Evolutionary conservation across 1,139 yeast species (phyloP).

Genomic region (Yamadazyma sp.): DNA sequence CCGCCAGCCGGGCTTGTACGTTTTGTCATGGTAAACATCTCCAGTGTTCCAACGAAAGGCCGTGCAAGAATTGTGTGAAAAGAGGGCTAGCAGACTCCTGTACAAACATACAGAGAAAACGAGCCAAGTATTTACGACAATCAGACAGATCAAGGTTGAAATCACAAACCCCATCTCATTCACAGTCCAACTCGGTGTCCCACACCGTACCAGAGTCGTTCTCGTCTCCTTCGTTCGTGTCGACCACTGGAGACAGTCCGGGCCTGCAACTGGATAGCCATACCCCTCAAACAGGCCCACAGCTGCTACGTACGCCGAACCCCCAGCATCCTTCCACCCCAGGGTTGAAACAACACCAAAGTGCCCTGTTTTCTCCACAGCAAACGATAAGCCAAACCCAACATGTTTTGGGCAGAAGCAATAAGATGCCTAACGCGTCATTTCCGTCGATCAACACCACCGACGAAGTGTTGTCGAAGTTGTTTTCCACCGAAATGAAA

Average conservation of each 20-base stretch:
- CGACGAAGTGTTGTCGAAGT: slow-evolving; percentile 32
- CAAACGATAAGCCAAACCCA: not conserved
- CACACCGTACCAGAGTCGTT: not conserved
- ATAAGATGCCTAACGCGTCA: not conserved
- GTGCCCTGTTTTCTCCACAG: not conserved
- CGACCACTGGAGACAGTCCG: not conserved
- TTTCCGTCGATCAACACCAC: slow-evolving; percentile 28
- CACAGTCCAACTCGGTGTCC: not conserved
- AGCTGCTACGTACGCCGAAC: too few species aligned
- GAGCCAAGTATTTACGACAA: slow-evolving; percentile 42
- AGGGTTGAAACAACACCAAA: not conserved
- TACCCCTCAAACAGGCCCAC: not conserved
- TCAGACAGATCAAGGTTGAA: not conserved
- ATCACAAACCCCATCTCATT: not conserved
- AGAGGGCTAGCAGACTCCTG: slow-evolving; percentile 57
- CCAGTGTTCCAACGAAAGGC: slow-evolving; percentile 61
- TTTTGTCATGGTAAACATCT: slow-evolving; percentile 73
- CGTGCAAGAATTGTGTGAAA: slow-evolving; percentile 69
- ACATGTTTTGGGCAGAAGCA: not conserved
- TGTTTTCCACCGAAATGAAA: slow-evolving; percentile 17
- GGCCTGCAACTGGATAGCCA: not conserved
- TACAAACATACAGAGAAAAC: slow-evolving; percentile 58
- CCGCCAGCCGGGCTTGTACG: slow-evolving; percentile 66
- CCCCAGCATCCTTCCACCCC: not conserved
- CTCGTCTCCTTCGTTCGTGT: not conserved